phyloP scores from a whole-genome alignment of 2,329 filamentous ascomycete species.

The Diaporthe caulivora region DNA sequence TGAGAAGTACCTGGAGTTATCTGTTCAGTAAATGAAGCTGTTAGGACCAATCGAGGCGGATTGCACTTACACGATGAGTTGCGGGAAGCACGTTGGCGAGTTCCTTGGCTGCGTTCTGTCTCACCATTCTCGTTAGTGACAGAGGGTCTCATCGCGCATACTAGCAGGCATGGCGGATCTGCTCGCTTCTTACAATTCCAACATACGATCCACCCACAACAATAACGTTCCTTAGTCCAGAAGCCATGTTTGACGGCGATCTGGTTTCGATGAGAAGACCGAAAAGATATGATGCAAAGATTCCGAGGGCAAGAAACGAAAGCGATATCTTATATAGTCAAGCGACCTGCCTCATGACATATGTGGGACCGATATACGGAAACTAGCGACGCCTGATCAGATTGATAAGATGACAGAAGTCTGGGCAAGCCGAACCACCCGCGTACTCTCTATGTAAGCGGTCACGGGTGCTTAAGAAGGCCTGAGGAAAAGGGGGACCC shows the following conservation, averaged over 20 bases:
- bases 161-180: neutral
- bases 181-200: conserved; percentile 49
- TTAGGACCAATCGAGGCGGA: too few species aligned
- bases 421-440: neutral
- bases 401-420: conserved; percentile 38
- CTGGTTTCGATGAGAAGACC: neutral
- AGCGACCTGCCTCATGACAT: conserved; percentile 14
- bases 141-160: neutral
- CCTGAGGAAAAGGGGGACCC: neutral
- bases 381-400: conserved; percentile 26
- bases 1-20: conserved; percentile 50
- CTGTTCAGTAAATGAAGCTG: neutral
- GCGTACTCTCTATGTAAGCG: neutral
- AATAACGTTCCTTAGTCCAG: conserved; percentile 52
- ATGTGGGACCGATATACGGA: neutral
- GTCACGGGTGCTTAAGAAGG: conserved; percentile 10
- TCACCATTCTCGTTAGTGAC: neutral
- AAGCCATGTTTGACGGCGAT: conserved; percentile 39
- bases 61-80: conserved; percentile 48
- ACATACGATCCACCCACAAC: conserved; percentile 62
- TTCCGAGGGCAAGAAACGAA: neutral
- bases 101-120: conserved; percentile 50
- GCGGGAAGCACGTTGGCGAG: conserved; percentile 53
- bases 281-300: neutral
- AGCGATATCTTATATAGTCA: conserved; percentile 28